Evolutionary conservation across 352 stramenopile genomes (phyloP).

Genomic region (Phytophthora cajani): DNA sequence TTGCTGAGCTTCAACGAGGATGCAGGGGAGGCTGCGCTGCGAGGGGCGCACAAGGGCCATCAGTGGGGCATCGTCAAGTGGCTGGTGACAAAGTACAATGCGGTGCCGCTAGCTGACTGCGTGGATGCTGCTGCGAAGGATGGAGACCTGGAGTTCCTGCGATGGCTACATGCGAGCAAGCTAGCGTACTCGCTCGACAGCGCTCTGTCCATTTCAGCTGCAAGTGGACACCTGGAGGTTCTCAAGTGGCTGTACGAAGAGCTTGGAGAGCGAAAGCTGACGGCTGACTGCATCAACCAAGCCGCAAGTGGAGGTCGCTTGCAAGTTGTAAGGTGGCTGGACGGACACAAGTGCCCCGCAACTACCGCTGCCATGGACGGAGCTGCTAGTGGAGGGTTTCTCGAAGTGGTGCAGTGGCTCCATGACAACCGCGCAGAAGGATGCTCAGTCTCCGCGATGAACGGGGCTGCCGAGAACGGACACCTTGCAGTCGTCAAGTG

Average conservation of each 20-base stretch:
- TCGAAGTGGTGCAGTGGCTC: slow-evolving; percentile 26
- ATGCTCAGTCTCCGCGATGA: slow-evolving; percentile 23
- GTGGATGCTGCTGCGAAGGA: slow-evolving; percentile 19
- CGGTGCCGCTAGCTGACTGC: slow-evolving; percentile 4
- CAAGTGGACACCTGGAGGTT: slow-evolving; percentile 15
- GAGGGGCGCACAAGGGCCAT: slow-evolving; percentile 16
- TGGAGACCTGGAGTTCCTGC: slow-evolving; percentile 22
- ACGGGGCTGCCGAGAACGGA: slow-evolving; percentile 28
- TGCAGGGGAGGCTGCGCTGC: slow-evolving; percentile 15
- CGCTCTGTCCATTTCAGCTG: slow-evolving; percentile 8
- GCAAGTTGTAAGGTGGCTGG: slow-evolving; percentile 29
- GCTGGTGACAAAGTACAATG: slow-evolving; percentile 14
- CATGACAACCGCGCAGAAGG: slow-evolving; percentile 22
- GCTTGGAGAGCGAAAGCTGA: slow-evolving; percentile 16
- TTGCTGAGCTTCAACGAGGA: slow-evolving; percentile 3
- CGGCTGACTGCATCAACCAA: slow-evolving; percentile 19
- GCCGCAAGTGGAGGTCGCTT: slow-evolving; percentile 28
- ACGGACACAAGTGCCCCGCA: slow-evolving; percentile 15
- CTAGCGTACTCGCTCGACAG: slow-evolving; percentile 2
- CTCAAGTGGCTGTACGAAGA: slow-evolving; percentile 24
- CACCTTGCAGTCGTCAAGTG: slow-evolving; percentile 25
- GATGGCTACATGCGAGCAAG: slow-evolving; percentile 13
- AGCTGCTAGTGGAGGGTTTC: slow-evolving; percentile 18
- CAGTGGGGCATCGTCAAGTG: slow-evolving; percentile 23
- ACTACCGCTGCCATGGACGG: slow-evolving; percentile 28